phyloP scores from a whole-genome alignment of 2,329 filamentous ascomycete genomes.

The Talaromyces sp. region DNA sequence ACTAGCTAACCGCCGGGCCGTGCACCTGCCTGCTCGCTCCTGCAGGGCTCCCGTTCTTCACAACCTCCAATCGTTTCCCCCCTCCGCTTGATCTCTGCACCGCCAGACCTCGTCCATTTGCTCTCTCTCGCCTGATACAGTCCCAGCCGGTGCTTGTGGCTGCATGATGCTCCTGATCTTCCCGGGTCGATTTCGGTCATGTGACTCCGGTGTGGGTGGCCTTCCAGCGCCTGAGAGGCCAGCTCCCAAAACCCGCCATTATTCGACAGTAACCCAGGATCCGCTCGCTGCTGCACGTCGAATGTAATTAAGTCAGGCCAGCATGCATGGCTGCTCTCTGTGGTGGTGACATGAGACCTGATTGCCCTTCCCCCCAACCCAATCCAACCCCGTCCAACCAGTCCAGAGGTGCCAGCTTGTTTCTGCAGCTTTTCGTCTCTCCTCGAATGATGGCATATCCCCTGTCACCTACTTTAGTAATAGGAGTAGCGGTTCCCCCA shows the following conservation, averaged over 20 bases:
- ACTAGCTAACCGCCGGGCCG: slow-evolving; percentile 15
- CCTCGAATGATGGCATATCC: slow-evolving; percentile 14
- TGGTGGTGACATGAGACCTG: slow-evolving; percentile 19
- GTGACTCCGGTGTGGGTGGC: slow-evolving; percentile 30
- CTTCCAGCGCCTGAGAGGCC: slow-evolving; percentile 13
- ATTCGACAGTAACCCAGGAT: slow-evolving; percentile 11
- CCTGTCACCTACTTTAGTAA: slow-evolving; percentile 6
- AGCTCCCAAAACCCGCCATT: neutral
- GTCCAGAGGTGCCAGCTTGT: slow-evolving; percentile 16
- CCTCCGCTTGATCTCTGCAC: neutral
- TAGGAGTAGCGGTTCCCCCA: slow-evolving; percentile 9
- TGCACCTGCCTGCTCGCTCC: slow-evolving; percentile 2
- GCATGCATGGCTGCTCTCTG: slow-evolving; percentile 13
- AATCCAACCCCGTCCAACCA: slow-evolving; percentile 3
- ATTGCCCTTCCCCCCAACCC: neutral
- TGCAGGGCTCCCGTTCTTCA: slow-evolving; percentile 18
- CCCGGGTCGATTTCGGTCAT: slow-evolving; percentile 31
- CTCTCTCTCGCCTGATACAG: slow-evolving; percentile 5
- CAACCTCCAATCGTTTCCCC: slow-evolving; percentile 17
- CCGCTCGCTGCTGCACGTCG: slow-evolving; percentile 18
- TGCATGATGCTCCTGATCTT: slow-evolving; percentile 17
- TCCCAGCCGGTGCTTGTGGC: slow-evolving; percentile 14
- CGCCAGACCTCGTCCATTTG: slow-evolving; percentile 5
- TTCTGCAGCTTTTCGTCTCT: slow-evolving; percentile 16
- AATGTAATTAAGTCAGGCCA: slow-evolving; percentile 11